These are phyloP conservation scores for Combretum micranthum DNA, from an alignment of 345 rosid species.

Conservation along the genomic window DNA sequence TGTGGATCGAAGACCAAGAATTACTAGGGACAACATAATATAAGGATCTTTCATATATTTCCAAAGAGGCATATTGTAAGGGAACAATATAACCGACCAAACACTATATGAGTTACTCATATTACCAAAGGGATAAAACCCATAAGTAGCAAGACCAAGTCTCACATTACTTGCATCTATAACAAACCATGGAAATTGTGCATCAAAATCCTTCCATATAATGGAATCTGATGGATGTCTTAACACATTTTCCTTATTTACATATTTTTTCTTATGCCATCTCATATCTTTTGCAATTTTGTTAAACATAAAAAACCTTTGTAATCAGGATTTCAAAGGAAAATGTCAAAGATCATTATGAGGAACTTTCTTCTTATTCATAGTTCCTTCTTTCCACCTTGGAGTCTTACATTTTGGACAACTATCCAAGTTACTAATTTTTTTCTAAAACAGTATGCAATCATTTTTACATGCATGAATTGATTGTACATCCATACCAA, in stretches of 20 bases:
- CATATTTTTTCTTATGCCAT: background rate
- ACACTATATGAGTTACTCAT: background rate
- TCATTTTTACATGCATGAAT: too few relatives aligned
- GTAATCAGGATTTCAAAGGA: background rate
- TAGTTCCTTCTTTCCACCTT: too few relatives aligned
- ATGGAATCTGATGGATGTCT: constrained; percentile 3
- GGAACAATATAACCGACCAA: background rate
- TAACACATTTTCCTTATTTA: background rate
- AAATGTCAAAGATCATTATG: too few relatives aligned
- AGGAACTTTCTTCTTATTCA: too few relatives aligned
- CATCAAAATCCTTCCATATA: constrained; percentile 1
- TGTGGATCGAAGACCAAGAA: background rate
- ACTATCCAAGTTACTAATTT: too few relatives aligned
- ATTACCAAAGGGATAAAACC: constrained; percentile 2
- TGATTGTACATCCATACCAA: too few relatives aligned
- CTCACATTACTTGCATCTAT: constrained; percentile 1
- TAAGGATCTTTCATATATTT: constrained; percentile 2
- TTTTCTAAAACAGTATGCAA: too few relatives aligned
- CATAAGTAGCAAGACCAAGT: constrained; percentile 3
- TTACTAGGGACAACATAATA: background rate
- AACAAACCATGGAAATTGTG: background rate
- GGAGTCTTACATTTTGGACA: too few relatives aligned
- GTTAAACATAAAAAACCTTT: background rate
- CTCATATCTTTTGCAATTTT: constrained; percentile 4
- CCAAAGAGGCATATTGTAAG: constrained; percentile 6